Percentiles rank a stretch among this genome's conserved stretches.
phyloP scores from a whole-genome alignment of 306 rosid genomes.

The Vachellia pachyceras region DNA sequence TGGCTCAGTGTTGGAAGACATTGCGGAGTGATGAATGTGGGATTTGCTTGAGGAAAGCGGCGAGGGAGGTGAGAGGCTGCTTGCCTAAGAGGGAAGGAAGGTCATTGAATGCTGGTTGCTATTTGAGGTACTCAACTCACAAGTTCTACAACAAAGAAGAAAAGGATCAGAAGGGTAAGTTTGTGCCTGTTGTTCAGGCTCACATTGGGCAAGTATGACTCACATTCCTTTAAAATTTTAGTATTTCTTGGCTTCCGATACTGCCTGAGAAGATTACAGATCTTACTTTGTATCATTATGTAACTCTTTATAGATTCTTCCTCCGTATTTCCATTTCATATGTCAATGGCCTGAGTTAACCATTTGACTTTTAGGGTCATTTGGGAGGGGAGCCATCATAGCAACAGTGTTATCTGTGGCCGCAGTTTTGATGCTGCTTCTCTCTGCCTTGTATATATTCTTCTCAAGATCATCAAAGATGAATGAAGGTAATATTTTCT shows the following conservation, averaged over 20 bases:
- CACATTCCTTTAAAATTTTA: background rate
- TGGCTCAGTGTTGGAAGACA: conserved; percentile 89
- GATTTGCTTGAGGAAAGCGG: conserved; percentile 69
- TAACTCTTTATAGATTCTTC: background rate
- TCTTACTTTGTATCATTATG: too few species aligned
- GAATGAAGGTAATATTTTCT: conserved; percentile 42
- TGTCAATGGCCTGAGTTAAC: background rate
- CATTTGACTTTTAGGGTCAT: conserved; percentile 47
- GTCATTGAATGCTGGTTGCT: conserved; percentile 83
- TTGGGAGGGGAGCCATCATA: conserved; percentile 49
- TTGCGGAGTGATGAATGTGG: conserved; percentile 54
- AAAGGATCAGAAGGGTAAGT: conserved; percentile 17
- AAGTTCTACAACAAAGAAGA: conserved; percentile 53
- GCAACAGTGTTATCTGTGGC: conserved; percentile 61
- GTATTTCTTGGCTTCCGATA: background rate
- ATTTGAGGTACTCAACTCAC: conserved; percentile 71
- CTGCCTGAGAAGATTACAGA: too few species aligned
- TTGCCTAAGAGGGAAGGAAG: conserved; percentile 68
- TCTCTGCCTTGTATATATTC: conserved; percentile 59
- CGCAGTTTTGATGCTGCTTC: conserved; percentile 60
- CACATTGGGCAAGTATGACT: background rate
- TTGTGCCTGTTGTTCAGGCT: background rate
- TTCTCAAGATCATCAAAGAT: conserved; percentile 50
- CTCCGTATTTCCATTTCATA: background rate
- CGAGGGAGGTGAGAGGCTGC: conserved; percentile 46